These are phyloP conservation scores for Carex littledalei DNA, from an alignment of 176 grass and related monocot species.

Conservation along the genomic window DNA sequence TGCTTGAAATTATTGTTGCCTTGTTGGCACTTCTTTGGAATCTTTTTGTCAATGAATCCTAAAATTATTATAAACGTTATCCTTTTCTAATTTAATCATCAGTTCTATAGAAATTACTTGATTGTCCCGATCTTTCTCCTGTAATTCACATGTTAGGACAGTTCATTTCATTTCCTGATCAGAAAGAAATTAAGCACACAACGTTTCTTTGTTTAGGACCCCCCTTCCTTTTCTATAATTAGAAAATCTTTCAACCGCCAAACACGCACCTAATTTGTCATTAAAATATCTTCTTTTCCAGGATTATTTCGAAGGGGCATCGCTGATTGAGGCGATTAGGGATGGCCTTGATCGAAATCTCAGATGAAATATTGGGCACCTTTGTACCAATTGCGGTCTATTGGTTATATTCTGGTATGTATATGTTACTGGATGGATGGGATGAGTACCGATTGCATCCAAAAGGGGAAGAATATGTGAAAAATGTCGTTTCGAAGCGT, in stretches of 20 bases:
- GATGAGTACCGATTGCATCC: constrained; percentile 82
- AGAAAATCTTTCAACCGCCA: constrained; percentile 18
- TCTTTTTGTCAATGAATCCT: not conserved
- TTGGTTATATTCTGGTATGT: constrained; percentile 80
- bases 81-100: not conserved
- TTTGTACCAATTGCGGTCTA: constrained; percentile 84
- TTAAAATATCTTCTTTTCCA: not conserved
- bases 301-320: not conserved
- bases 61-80: not conserved
- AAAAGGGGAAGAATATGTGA: constrained; percentile 56
- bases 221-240: not conserved
- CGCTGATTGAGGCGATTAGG: not conserved
- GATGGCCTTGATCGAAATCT: constrained; percentile 51
- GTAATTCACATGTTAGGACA: not conserved
- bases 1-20: constrained; percentile 24
- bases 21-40: constrained; percentile 4
- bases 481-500: constrained; percentile 62
- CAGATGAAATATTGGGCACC: constrained; percentile 81
- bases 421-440: constrained; percentile 48
- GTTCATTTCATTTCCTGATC: constrained; percentile 13
- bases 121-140: not conserved
- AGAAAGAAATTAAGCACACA: not conserved
- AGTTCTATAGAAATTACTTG: not conserved
- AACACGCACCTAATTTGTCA: not conserved
- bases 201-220: constrained; percentile 7